A percentile compares a stretch with the other conserved stretches of the same genome.
Evolutionary conservation across 129 eudicot genomes (phyloP).

Genomic region (Helianthus tuberosus): DNA sequence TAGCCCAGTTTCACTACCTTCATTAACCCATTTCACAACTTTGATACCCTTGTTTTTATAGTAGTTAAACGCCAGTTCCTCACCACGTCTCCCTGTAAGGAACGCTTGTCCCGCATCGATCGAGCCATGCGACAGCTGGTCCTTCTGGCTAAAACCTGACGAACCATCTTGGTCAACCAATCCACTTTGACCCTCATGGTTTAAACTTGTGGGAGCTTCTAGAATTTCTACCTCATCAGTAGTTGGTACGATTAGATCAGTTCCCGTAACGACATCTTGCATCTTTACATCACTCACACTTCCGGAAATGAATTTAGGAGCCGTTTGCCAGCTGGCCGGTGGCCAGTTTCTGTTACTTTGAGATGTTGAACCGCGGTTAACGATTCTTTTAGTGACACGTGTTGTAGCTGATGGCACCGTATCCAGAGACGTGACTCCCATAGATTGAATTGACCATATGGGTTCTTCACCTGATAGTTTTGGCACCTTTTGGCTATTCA

Average conservation of each 20-base stretch:
- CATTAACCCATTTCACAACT: slow-evolving; percentile 77
- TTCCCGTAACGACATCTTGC: slow-evolving; percentile 11
- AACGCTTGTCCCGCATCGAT: slow-evolving; percentile 45
- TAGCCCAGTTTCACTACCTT: slow-evolving; percentile 65
- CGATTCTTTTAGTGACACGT: background rate
- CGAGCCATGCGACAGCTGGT: slow-evolving; percentile 35
- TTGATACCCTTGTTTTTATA: slow-evolving; percentile 39
- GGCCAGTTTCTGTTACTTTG: slow-evolving; percentile 58
- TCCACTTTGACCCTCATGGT: slow-evolving; percentile 13
- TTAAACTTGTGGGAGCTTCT: slow-evolving; percentile 5
- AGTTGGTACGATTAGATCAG: slow-evolving; percentile 27
- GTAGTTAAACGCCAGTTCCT: slow-evolving; percentile 64
- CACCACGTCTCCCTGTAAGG: slow-evolving; percentile 74
- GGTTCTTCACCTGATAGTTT: slow-evolving; percentile 59
- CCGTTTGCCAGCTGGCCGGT: slow-evolving; percentile 27
- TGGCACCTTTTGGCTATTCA: slow-evolving; percentile 70
- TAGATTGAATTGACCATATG: slow-evolving; percentile 53
- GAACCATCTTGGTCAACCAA: slow-evolving; percentile 37
- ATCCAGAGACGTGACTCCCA: slow-evolving; percentile 14
- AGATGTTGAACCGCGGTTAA: slow-evolving; percentile 26
- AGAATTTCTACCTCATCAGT: background rate
- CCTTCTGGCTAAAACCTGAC: slow-evolving; percentile 29
- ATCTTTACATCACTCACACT: background rate
- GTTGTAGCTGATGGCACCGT: slow-evolving; percentile 8
- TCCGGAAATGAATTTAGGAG: slow-evolving; percentile 39